Evolutionary conservation across 208 protist species (phyloP).

Genomic region (Trypanosoma brucei): DNA sequence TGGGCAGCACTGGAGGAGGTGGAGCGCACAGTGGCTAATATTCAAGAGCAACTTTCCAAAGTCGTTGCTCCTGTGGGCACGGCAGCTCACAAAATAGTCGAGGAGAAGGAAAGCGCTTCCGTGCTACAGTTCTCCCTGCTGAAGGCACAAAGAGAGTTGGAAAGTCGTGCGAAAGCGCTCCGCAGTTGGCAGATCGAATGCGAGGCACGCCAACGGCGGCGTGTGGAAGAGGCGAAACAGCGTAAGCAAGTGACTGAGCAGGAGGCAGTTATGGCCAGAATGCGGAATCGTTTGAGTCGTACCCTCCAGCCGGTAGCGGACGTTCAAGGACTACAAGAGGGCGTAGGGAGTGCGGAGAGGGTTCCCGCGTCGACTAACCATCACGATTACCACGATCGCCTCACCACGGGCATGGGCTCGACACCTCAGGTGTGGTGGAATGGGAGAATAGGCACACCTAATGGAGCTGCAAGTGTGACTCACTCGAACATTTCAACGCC

Average conservation of each 20-base stretch:
- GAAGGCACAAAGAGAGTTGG: slow-evolving; percentile 38
- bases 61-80: neutral
- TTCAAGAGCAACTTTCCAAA: slow-evolving; percentile 15
- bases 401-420: no score
- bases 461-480: no score
- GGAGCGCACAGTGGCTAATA: slow-evolving; percentile 15
- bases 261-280: slow-evolving; percentile 1
- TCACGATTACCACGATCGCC: no score
- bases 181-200: slow-evolving; percentile 37
- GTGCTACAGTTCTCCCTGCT: slow-evolving; percentile 33
- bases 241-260: slow-evolving; percentile 11
- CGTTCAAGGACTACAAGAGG: neutral
- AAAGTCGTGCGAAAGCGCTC: slow-evolving; percentile 28
- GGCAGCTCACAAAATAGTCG: no score
- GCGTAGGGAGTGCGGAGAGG: no score
- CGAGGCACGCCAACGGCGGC: slow-evolving; percentile 29
- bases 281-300: neutral
- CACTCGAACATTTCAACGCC: no score
- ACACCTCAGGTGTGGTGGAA: no score
- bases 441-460: no score
- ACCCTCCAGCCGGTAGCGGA: neutral
- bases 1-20: slow-evolving; percentile 38
- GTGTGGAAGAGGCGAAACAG: slow-evolving; percentile 26
- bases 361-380: no score
- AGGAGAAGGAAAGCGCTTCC: slow-evolving; percentile 5